Evolutionary conservation across 345 rosid genomes (phyloP), one percentile per base, ranked within the genome.

Genomic region (Raphanus sativus): DNA sequence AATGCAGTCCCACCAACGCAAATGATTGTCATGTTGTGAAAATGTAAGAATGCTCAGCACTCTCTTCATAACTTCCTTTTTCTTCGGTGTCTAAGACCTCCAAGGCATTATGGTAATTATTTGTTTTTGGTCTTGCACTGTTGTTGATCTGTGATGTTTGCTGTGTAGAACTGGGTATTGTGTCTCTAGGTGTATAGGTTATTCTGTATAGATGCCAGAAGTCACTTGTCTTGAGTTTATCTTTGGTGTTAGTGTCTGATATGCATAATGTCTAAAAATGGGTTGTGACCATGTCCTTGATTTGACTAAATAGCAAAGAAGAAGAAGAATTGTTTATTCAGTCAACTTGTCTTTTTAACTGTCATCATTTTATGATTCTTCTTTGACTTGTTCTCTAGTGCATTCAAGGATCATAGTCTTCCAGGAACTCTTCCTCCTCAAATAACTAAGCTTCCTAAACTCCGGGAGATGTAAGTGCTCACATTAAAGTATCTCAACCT

Each of bases 401-500:
- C 56, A 64, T 77, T 86, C 71, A 88, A 86, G 79, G 71, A 76
- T 33, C 84, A 82, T 76, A 85, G 74, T 66, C 89, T 88, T 75
- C 87, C 87, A 36, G 91, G 91, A 67, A 80, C 45, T 24, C 89
- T 88, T 81, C 91, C 90, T 45, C 83, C 87, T 73, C 74, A 88
- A 69, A 79, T 88, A 28, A 29, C 24, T 45, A 84, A 84, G 81
- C 91, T 88, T 81, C 87, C 81, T 28, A 30, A 84, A 29, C 91
- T 86, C 61, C 72, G 54, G 63, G 79, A 78, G 73, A 79, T 88
- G 91, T 88, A 81, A 85, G 88, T 50, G 48, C 52, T 55, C 69
- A 62, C 12, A 13, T 33, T 9, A 29, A 77, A 56, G 13, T 61
- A 74, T 40, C 48, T 62, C 30, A 50, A 67, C 60, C 16, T 74